Evolutionary conservation across 495 filamentous ascomycete species (phyloP), one percentile per base, ranked within the genome.

Genomic region (Pyrenula aspistea): DNA sequence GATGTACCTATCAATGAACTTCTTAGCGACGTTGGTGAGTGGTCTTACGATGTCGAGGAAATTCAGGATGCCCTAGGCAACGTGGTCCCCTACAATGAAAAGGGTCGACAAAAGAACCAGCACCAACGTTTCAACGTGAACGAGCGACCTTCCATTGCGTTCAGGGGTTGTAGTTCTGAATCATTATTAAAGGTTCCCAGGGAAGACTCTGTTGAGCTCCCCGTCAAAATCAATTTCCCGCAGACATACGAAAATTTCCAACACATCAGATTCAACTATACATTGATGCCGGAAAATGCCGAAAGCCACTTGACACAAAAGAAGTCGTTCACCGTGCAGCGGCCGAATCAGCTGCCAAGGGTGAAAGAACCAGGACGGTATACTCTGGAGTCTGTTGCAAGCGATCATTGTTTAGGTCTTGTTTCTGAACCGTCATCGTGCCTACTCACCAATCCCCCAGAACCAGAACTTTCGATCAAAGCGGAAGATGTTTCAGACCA

Each of bases 41-140:
- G 92, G 92, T 73, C 83, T 56, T 98, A 96, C 62, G 83, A 83
- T 2, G 83, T 98, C 48, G 91, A 96, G 64, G 88, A 95, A 65
- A 89, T 98, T 24, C 79, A 86, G 55, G 93, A 98, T 75, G 93
- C 81, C 10, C 83, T 85, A 57, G 93, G 92, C 15, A 98, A 98
- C 62, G 68, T 86, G 47, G 85, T 89, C 55, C 70, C 73, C 3
- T 53, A 69, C 23, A 65, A 71, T 19, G 77, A 79, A 23, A 81
- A 86, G 52, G 76, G 78, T 21, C 63, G 71, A 67, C 22, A 72
- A 71, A 15, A 4, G 31, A 77, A 85, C 53, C 76, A 93, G 61
- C 83, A 88, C 58, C 89, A 94, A 60, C 74, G 71, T 31, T 89
- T 98, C 56, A 75, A 77, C 12, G 91, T 98, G 52, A 89, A 96